Evolutionary conservation across 2,329 filamentous ascomycete species (phyloP).

Genomic region (Ascochyta rabiei): DNA sequence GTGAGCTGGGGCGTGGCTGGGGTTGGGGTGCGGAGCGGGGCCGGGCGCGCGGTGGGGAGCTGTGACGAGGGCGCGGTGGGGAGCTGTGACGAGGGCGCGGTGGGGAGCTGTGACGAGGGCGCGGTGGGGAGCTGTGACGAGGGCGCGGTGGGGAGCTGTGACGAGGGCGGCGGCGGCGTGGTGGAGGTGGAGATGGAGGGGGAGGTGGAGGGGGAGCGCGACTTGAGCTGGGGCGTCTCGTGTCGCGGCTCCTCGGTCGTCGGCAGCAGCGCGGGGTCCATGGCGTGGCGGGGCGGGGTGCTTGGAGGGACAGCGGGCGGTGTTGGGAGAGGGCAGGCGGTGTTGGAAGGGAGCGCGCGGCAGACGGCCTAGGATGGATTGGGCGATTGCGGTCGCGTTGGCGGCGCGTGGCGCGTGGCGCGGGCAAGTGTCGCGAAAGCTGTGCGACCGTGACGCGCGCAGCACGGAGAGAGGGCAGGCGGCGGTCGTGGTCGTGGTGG

Average conservation of each 20-base stretch:
- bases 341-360: neutral
- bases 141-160: conserved; percentile 57
- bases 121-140: conserved; percentile 52
- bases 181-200: conserved; percentile 57
- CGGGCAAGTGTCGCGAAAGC: conserved; percentile 21
- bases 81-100: too few relatives aligned
- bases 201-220: conserved; percentile 58
- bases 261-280: conserved; percentile 37
- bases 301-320: neutral
- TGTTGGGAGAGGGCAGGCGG: neutral
- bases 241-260: conserved; percentile 39
- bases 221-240: conserved; percentile 31
- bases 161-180: conserved; percentile 62
- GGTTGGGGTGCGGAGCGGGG: conserved; percentile 55
- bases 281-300: neutral
- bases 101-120: conserved; percentile 64
- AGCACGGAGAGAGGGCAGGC: neutral
- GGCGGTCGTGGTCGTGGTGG: conserved; percentile 5
- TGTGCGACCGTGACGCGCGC: conserved; percentile 14
- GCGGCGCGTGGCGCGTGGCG: conserved; percentile 28
- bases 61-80: conserved; percentile 70
- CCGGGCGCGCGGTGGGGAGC: conserved; percentile 49
- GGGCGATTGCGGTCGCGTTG: conserved; percentile 12
- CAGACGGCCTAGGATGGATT: neutral
- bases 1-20: conserved; percentile 57